Percentiles rank a stretch among this genome's conserved stretches.
These are phyloP conservation scores for Pichia pseudocactophila DNA, from an alignment of 805 yeast genomes.

Conservation along the genomic window DNA sequence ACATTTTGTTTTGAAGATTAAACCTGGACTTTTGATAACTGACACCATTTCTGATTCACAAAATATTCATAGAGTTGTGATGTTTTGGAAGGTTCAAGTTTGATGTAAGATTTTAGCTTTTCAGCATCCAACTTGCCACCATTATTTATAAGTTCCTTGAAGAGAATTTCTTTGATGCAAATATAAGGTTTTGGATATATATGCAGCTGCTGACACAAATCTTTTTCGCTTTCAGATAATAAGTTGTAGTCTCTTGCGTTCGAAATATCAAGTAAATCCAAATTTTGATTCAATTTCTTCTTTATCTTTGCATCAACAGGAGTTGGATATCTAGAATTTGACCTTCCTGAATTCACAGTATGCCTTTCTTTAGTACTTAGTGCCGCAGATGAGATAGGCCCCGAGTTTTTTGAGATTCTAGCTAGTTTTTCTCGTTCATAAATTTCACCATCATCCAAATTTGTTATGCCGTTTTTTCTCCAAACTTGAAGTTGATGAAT, in stretches of 20 bases:
- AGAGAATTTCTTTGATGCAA: conserved; percentile 82
- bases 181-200: conserved; percentile 89
- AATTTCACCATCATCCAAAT: conserved; percentile 71
- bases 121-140: conserved; percentile 81
- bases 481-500: conserved; percentile 90
- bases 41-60: conserved; percentile 83
- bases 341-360: conserved; percentile 24
- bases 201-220: conserved; percentile 72
- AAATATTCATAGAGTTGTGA: conserved; percentile 88
- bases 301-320: conserved; percentile 14
- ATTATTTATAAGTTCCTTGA: conserved; percentile 76
- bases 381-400: conserved; percentile 13
- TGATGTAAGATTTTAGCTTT: conserved; percentile 73
- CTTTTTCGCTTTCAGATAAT: conserved; percentile 80
- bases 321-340: conserved; percentile 24
- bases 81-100: conserved; percentile 81
- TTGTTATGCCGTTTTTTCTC: conserved; percentile 82
- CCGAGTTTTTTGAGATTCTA: conserved; percentile 34
- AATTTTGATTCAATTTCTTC: conserved; percentile 21
- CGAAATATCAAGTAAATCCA: conserved; percentile 56
- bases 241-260: conserved; percentile 77
- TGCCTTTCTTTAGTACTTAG: conserved; percentile 22
- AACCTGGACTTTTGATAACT: conserved; percentile 10
- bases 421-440: conserved; percentile 82
- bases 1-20: conserved; percentile 2